phyloP scores from a whole-genome alignment of 345 rosid species.

The Arabis alpina region DNA sequence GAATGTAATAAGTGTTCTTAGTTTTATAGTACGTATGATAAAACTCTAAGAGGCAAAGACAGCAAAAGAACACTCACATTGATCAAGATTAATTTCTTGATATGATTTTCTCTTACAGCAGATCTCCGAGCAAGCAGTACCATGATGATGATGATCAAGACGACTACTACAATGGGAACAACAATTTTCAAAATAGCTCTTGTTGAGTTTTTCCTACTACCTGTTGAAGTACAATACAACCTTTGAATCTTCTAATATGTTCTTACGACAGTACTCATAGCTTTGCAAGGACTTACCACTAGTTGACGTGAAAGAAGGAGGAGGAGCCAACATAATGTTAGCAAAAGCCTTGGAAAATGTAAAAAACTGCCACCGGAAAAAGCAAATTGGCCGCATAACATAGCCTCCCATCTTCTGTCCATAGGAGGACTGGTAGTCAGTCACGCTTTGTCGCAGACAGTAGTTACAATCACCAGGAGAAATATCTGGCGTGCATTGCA shows the following conservation, averaged over 20 bases:
- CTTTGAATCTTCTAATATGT: no score
- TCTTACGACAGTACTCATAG: no score
- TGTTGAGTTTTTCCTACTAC: neutral
- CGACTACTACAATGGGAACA: neutral
- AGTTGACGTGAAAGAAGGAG: no score
- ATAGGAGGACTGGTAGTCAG: conserved; percentile 4
- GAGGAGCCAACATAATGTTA: neutral
- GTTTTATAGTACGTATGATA: no score
- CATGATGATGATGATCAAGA: neutral
- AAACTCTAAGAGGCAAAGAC: no score
- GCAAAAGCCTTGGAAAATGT: conserved; percentile 1
- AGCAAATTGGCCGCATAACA: conserved; percentile 20
- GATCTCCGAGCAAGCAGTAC: neutral
- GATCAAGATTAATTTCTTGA: conserved; percentile 3
- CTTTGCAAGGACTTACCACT: no score
- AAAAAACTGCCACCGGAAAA: conserved; percentile 19
- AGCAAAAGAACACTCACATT: neutral
- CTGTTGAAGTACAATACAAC: no score
- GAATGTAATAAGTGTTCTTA: no score
- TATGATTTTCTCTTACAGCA: conserved; percentile 9
- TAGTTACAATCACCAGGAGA: conserved; percentile 7
- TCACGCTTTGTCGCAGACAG: neutral
- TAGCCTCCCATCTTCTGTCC: conserved; percentile 8
- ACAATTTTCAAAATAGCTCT: neutral
- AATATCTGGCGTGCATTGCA: conserved; percentile 28